phyloP scores from a whole-genome alignment of 2,329 filamentous ascomycete genomes.

The Diaporthe nobilis region DNA sequence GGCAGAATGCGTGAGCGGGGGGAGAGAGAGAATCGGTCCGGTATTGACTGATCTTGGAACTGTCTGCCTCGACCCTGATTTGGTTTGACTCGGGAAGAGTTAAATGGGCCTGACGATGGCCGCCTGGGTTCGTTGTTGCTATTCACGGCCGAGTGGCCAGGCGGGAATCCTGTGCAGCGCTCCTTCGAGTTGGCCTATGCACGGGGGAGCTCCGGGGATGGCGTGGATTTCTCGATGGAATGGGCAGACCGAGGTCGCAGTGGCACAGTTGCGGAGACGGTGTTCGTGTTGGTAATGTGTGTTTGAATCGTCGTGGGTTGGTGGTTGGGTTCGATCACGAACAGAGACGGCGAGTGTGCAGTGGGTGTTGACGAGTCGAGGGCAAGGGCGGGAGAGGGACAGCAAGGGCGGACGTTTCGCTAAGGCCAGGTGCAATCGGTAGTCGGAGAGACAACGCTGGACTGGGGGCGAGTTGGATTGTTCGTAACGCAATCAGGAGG shows the following conservation, averaged over 20 bases:
- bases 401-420: constrained; percentile 22
- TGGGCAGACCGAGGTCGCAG: not conserved
- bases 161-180: constrained; percentile 35
- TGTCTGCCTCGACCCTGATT: not conserved
- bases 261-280: constrained; percentile 3
- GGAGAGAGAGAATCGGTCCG: not conserved
- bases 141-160: constrained; percentile 39
- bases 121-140: constrained; percentile 33
- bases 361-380: constrained; percentile 20
- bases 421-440: constrained; percentile 6
- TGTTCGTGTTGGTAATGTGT: not conserved
- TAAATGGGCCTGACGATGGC: constrained; percentile 25
- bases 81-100: not conserved
- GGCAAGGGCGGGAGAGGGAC: constrained; percentile 29
- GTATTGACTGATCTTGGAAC: not conserved
- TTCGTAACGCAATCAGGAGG: not conserved
- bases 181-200: constrained; percentile 26
- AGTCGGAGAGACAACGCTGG: not conserved
- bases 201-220: not conserved
- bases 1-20: not conserved
- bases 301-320: not conserved
- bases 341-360: not conserved
- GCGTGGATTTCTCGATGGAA: constrained; percentile 4
- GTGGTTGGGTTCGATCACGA: constrained; percentile 3
- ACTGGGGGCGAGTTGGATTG: not conserved